phyloP scores from a whole-genome alignment of 768 basidiomycete genomes.

The Rhodosporidiobolus sp. region DNA sequence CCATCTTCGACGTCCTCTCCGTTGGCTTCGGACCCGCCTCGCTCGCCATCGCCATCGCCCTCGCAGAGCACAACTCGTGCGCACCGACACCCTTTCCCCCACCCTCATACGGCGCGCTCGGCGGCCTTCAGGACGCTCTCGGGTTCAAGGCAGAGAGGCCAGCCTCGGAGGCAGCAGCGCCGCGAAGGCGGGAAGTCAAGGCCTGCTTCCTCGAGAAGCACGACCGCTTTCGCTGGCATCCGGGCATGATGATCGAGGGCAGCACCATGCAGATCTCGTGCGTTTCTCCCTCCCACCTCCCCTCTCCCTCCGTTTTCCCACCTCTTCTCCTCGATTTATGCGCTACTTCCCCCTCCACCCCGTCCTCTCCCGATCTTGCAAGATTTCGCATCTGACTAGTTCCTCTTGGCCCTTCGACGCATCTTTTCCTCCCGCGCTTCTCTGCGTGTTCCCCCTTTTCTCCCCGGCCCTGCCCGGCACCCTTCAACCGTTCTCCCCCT shows the following conservation, averaged over 20 bases:
- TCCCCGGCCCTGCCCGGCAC: neutral
- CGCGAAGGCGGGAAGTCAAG: conserved; percentile 46
- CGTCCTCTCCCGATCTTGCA: too few relatives aligned
- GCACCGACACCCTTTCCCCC: conserved; percentile 31
- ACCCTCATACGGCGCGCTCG: conserved; percentile 1
- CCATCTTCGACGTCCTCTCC: conserved; percentile 55
- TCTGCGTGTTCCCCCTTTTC: too few relatives aligned
- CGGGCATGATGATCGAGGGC: conserved; percentile 58
- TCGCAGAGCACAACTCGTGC: conserved; percentile 43
- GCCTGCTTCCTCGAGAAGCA: conserved; percentile 56
- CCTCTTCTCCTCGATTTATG: neutral
- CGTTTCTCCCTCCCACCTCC: conserved; percentile 8
- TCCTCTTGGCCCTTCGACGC: neutral
- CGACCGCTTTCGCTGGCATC: conserved; percentile 57
- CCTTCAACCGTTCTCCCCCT: too few relatives aligned
- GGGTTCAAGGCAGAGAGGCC: conserved; percentile 29
- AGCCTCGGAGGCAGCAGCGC: neutral
- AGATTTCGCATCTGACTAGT: neutral
- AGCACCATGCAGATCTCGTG: conserved; percentile 60
- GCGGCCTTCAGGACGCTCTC: conserved; percentile 26
- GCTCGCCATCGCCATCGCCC: conserved; percentile 53
- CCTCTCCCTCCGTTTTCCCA: neutral
- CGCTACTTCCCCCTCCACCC: too few relatives aligned
- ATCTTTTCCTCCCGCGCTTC: neutral
- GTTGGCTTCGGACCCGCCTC: conserved; percentile 60